phyloP scores from a whole-genome alignment of 164 flowering plant species.

The grape (Vitis vinifera) region ASM3070453v1 NC_081807.1:5555001-5555500 shows the following conservation, averaged over 20 bases:
- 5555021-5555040: too few species aligned
- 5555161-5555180: too few species aligned
- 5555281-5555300: neutral
- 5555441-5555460: neutral
- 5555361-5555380: slow-evolving; percentile 47
- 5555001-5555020: too few species aligned
- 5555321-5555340: slow-evolving; percentile 65
- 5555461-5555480: slow-evolving; percentile 11
- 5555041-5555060: too few species aligned
- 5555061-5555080: too few species aligned
- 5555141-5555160: too few species aligned
- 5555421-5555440: neutral
- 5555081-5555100: too few species aligned
- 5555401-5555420: neutral
- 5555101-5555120: too few species aligned
- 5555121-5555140: too few species aligned
- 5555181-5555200: too few species aligned
- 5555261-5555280: neutral
- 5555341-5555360: slow-evolving; percentile 59
- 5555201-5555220: too few species aligned
- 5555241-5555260: neutral
- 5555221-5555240: neutral
- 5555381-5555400: slow-evolving; percentile 52
- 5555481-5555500: slow-evolving; percentile 56
- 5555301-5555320: slow-evolving; percentile 25